A percentile compares a stretch with the other conserved stretches of the same genome.
Evolutionary conservation across 23 red algal species (phyloP).

Genomic region (Gracilaria domingensis): DNA sequence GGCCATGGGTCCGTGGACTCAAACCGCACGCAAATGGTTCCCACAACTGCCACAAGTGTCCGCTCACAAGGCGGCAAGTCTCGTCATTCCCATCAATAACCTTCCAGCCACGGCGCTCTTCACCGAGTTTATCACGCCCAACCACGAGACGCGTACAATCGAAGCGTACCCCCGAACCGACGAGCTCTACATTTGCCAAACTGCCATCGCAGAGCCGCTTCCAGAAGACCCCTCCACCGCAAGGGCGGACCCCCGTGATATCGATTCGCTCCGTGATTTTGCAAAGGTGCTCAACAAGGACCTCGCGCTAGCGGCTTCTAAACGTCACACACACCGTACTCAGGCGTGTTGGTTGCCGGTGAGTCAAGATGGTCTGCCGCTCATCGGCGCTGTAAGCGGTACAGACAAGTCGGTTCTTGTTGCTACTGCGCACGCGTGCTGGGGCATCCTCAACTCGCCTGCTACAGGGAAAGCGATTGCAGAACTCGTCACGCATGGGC

Average conservation of each 20-base stretch:
- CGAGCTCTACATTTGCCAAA: constrained; percentile 71
- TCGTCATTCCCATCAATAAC: constrained; percentile 4
- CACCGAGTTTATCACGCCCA: constrained; percentile 38
- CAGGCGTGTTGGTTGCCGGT: constrained; percentile 68
- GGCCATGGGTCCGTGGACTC: constrained; percentile 76
- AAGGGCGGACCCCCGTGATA: constrained; percentile 11
- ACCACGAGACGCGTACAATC: constrained; percentile 20
- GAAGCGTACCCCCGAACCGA: constrained; percentile 71
- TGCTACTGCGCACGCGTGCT: constrained; percentile 74
- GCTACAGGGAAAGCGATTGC: constrained; percentile 68
- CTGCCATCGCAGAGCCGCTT: constrained; percentile 24
- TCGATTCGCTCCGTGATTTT: constrained; percentile 40
- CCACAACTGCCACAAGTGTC: constrained; percentile 53
- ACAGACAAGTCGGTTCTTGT: constrained; percentile 35
- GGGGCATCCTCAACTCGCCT: constrained; percentile 68
- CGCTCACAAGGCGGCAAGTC: constrained; percentile 68
- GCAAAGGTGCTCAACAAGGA: constrained; percentile 26
- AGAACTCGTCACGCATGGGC: constrained; percentile 42
- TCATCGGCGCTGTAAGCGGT: constrained; percentile 59
- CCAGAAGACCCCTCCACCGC: constrained; percentile 29
- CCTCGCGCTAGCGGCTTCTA: constrained; percentile 3
- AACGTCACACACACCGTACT: neutral
- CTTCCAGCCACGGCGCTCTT: constrained; percentile 38
- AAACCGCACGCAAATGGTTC: constrained; percentile 52
- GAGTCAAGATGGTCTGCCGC: constrained; percentile 61